Base-by-base conservation (phyloP, 2,329 filamentous ascomycete species). In the Ilyonectria mors-panacis region DNA sequence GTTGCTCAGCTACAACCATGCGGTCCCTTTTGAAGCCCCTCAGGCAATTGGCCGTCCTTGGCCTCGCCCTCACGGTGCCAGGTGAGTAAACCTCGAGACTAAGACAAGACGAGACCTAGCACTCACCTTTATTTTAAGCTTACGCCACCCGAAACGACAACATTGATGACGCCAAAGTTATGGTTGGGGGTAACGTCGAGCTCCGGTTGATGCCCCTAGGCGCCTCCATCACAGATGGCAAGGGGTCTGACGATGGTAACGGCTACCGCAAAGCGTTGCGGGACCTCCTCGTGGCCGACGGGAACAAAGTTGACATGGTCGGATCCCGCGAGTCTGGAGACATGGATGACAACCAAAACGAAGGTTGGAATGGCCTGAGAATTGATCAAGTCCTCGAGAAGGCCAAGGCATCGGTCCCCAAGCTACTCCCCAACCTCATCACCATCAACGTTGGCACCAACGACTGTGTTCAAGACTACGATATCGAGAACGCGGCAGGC, bases 381-480 rank as follows among this genome's bases (percentile, higher is more conserved):
- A 80, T 86, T 73, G 79, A 79, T 30, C 67, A 84, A 68, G 79
- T 85, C 39, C 65, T 74, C 48, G 71, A 30, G 30, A 81, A 80
- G 64, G 82, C 81, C 26, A 67, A 68, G 28, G 35, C 19, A 4
- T 76, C 79, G 1, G 77, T 83, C 5, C 76, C 77, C 1, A 23
- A 65, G 2, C 74, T 71, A 30, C 75, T 77, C 61, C 83, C 83
- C 10, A 83, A 85, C 67, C 68, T 85, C 35, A 71, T 84, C 55
- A 74, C 81, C 28, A 71, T 85, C 71, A 84, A 85, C 70, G 79
- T 76, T 12, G 83, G 83, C 57, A 84, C 83, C 53, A 85, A 85
- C 66, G 83, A 85, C 69, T 82, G 81, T 51, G 26, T 73, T 17
- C 80, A 82, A 63, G 62, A 76, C 66, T 73, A 66, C 61, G 72